Base-by-base conservation (phyloP, 805 yeast genomes). In the Saturnispora serradocipensis region DNA sequence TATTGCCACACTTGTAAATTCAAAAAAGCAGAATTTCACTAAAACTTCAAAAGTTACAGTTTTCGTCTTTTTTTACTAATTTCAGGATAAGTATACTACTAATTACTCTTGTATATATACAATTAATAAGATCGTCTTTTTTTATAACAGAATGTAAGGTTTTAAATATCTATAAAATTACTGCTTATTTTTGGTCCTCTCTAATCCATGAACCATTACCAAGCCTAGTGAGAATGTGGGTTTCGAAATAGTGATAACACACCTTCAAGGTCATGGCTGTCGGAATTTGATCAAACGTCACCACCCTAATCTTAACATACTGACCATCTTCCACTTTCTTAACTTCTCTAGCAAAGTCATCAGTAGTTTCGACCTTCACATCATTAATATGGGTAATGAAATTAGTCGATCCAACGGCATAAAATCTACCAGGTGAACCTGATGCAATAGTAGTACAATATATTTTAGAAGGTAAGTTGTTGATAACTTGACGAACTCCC, bases 321-420 rank as follows among this genome's bases (percentile, higher is more conserved):
- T 90, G 80, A 57, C 81, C 79, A 60, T 89, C 95, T 5, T 88
- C 84, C 47, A 89, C 84, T 16, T 73, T 66, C 56, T 77, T 78
- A n/a, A 86, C 86, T 46, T 78, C 84, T 22, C 71, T 67, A 54
- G 86, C 69, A 60, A 90, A 89, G 3, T 81, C 72, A 28, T 80
- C 84, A 51, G 90, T 65, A 43, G 82, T 86, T 8, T 81, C 80
- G 0, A 95, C 87, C 46, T 83, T 80, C 16, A 69, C 61, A 50
- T 87, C 96, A 64, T 89, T 87, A 44, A 89, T 88, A 64, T 88
- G 96, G 1, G 97, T 89, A 52, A 89, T 85, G 71, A 88, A 89
- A 60, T 85, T 84, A 2, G 95, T 86, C 2, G 87, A 76, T 20
- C 82, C 79, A 53, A 90, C 76, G 13, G 86, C 86, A 64, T 86